These are phyloP conservation scores for Physcomitrellopsis africana DNA, from an alignment of 225 moss, liverwort and hornwort species.

Conservation along the genomic window DNA sequence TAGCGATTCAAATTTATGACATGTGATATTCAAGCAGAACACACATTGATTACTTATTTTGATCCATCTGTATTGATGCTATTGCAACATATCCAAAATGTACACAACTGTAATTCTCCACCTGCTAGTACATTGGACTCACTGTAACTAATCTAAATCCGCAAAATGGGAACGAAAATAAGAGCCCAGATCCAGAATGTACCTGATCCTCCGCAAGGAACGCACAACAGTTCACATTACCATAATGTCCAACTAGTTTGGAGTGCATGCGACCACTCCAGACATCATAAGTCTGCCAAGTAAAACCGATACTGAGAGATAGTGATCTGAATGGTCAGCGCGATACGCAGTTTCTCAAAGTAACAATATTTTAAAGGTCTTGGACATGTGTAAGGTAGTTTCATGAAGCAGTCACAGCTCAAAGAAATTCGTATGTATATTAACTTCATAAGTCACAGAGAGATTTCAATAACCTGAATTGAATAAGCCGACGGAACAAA, in stretches of 20 bases:
- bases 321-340: neutral
- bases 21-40: neutral
- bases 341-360: neutral
- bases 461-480: conserved; percentile 58
- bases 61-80: neutral
- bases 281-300: conserved; percentile 77
- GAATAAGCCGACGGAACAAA: conserved; percentile 76
- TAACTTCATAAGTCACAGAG: neutral
- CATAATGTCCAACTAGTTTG: conserved; percentile 82
- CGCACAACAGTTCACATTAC: conserved; percentile 87
- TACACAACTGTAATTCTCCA: neutral
- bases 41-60: neutral
- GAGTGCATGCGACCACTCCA: conserved; percentile 85
- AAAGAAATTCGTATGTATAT: neutral
- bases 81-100: neutral
- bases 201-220: conserved; percentile 87
- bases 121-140: neutral
- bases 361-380: neutral
- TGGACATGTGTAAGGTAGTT: neutral
- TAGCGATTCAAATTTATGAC: neutral
- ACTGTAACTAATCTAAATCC: neutral
- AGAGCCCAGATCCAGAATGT: neutral
- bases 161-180: conserved; percentile 8
- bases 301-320: conserved; percentile 23
- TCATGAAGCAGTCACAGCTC: neutral